phyloP scores from a whole-genome alignment of 176 grass and related monocot genomes.

The Cenchrus purpureus region DNA sequence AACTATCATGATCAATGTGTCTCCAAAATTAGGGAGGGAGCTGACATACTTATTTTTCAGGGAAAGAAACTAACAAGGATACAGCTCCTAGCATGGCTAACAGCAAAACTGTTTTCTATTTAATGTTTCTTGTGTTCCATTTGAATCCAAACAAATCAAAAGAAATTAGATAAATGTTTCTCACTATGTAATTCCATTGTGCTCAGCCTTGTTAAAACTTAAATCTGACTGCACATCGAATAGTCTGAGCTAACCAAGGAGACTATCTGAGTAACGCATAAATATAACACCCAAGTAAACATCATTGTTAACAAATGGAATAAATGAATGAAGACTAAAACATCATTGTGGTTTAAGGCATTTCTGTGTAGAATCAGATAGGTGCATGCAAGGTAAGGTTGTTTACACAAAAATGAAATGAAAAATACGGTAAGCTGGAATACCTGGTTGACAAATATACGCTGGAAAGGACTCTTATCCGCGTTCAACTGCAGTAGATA shows the following conservation, averaged over 20 bases:
- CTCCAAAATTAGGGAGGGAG: not conserved
- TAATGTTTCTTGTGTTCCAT: not conserved
- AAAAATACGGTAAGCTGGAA: constrained; percentile 16
- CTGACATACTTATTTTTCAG: not conserved
- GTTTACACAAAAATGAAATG: constrained; percentile 11
- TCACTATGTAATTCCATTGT: not conserved
- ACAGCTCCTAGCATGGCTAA: not conserved
- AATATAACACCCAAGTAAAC: constrained; percentile 8
- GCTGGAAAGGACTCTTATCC: constrained; percentile 97
- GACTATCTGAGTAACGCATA: not conserved
- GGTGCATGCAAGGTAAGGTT: constrained; percentile 28
- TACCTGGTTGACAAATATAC: constrained; percentile 99
- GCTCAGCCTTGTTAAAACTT: not conserved
- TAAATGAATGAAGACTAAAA: constrained; percentile 16
- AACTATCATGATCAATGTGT: not conserved
- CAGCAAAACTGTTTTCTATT: not conserved
- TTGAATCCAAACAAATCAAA: not conserved
- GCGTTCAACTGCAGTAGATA: constrained; percentile 86
- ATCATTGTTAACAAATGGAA: constrained; percentile 23
- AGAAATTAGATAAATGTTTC: constrained; percentile 15
- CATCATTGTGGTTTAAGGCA: not conserved
- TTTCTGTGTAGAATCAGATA: constrained; percentile 16
- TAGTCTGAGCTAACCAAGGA: not conserved
- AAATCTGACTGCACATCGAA: not conserved
- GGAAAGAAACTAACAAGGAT: not conserved